Conservation (phyloP, 1,284 basidiomycete species). For the Naganishia cerealis region DNA sequence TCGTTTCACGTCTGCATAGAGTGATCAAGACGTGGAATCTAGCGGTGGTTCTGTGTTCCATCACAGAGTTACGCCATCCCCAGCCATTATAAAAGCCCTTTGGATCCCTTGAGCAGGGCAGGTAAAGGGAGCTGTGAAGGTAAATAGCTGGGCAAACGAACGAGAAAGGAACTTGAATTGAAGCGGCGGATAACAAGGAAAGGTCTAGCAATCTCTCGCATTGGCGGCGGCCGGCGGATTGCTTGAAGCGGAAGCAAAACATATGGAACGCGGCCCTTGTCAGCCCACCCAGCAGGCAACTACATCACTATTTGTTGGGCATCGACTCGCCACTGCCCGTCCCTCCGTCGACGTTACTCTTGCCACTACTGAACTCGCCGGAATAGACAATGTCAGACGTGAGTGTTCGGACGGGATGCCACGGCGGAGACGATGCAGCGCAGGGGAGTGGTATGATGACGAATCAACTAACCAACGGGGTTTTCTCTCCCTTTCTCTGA, state of each 20-base stretch:
- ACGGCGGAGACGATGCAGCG: too few relatives aligned
- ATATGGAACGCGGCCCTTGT: not conserved
- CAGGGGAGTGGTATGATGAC: constrained; percentile 2
- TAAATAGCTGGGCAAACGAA: not conserved
- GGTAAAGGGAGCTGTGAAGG: not conserved
- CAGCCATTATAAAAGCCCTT: too few relatives aligned
- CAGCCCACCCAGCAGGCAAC: too few relatives aligned
- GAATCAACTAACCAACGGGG: constrained; percentile 11
- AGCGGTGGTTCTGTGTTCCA: too few relatives aligned
- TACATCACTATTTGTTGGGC: not conserved
- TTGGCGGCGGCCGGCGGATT: not conserved
- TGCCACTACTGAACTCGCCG: not conserved
- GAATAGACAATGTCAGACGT: constrained; percentile 21
- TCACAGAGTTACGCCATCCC: too few relatives aligned
- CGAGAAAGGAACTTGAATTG: not conserved
- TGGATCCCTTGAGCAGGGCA: too few relatives aligned
- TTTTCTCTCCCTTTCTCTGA: not conserved
- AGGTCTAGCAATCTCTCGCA: constrained; percentile 16
- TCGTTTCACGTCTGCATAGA: too few relatives aligned
- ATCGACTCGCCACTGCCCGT: not conserved
- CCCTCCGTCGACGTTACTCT: not conserved
- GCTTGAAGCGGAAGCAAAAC: constrained; percentile 3
- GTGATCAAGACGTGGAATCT: too few relatives aligned
- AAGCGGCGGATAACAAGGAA: not conserved
- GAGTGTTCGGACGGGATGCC: not conserved